Conservation (phyloP, 1,139 yeast genomes). For the Taiozyma sp. region DNA sequence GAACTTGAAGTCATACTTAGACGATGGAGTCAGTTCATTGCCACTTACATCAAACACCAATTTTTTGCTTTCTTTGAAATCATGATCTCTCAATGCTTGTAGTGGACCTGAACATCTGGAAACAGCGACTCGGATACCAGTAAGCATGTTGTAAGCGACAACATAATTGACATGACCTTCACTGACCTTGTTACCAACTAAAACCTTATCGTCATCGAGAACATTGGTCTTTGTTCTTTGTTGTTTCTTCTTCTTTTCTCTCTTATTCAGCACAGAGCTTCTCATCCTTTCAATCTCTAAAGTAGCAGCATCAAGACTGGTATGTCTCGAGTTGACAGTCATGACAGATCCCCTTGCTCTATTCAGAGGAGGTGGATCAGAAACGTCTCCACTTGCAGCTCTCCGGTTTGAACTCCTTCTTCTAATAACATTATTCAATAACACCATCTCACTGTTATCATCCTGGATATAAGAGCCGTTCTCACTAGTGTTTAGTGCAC, state of each 20-base stretch:
- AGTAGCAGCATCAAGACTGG: constrained; percentile 28
- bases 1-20: constrained; percentile 93
- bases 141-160: constrained; percentile 94
- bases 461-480: constrained; percentile 20
- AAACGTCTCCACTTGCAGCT: neutral
- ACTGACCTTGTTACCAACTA: constrained; percentile 76
- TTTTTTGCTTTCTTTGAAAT: constrained; percentile 68
- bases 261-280: constrained; percentile 29
- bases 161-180: constrained; percentile 93
- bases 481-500: constrained; percentile 2
- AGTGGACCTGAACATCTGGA: constrained; percentile 86
- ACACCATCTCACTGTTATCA: constrained; percentile 11
- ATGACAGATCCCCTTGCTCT: constrained; percentile 11
- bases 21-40: constrained; percentile 84
- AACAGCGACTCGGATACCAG: constrained; percentile 94
- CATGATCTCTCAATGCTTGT: constrained; percentile 62
- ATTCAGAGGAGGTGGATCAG: constrained; percentile 1
- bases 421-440: constrained; percentile 16
- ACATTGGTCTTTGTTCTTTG: constrained; percentile 10
- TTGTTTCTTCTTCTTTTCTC: constrained; percentile 28
- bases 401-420: constrained; percentile 15
- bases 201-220: constrained; percentile 32
- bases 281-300: constrained; percentile 40
- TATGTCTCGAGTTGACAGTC: constrained; percentile 6
- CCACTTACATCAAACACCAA: constrained; percentile 86